phyloP scores from a whole-genome alignment of 257 asterid genomes.

The Nyctanthes arbortristis region DNA sequence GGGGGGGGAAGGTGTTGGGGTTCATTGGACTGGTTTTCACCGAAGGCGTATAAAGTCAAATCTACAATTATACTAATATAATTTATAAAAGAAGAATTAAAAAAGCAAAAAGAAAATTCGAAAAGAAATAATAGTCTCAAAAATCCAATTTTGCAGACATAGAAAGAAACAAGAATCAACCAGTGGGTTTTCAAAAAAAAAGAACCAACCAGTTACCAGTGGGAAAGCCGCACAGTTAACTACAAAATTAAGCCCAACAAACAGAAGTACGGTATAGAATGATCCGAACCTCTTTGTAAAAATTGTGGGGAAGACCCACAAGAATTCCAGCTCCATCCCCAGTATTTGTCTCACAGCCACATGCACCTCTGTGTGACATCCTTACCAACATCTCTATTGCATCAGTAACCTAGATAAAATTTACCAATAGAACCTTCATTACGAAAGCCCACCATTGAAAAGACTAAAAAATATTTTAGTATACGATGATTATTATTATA shows the following conservation, averaged over 20 bases:
- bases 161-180: not conserved
- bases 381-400: constrained; percentile 95
- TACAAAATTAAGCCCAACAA: not conserved
- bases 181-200: no score
- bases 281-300: constrained; percentile 74
- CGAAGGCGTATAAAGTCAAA: no score
- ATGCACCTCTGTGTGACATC: constrained; percentile 97
- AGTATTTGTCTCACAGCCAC: constrained; percentile 98
- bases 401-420: constrained; percentile 72
- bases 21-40: no score
- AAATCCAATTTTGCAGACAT: no score
- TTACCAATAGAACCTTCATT: not conserved
- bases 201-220: no score
- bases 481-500: no score
- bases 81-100: no score
- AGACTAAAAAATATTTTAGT: not conserved
- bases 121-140: no score
- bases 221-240: not conserved
- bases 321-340: constrained; percentile 99
- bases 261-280: not conserved
- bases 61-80: no score
- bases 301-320: constrained; percentile 87
- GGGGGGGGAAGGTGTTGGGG: no score
- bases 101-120: no score
- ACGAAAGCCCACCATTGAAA: not conserved